phyloP scores from a whole-genome alignment of 805 yeast genomes.

The Starmera amethionina region DNA sequence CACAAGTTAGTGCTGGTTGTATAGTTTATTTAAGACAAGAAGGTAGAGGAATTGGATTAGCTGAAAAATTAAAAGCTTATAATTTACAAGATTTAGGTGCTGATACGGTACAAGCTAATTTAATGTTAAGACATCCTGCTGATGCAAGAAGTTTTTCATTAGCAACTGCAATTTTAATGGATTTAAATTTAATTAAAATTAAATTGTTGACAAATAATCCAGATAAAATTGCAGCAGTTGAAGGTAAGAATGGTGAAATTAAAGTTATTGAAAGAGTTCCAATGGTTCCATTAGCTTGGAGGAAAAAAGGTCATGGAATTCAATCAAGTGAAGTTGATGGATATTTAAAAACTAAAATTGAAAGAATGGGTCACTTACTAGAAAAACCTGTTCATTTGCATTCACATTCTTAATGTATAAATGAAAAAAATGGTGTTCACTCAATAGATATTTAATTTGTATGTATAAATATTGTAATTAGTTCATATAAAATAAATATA shows the following conservation, averaged over 20 bases:
- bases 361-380: slow-evolving; percentile 93
- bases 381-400: slow-evolving; percentile 29
- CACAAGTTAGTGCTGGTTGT: slow-evolving; percentile 79
- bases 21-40: slow-evolving; percentile 95
- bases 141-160: slow-evolving; percentile 91
- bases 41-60: slow-evolving; percentile 98
- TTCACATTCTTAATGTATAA: not conserved
- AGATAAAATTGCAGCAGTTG: slow-evolving; percentile 90
- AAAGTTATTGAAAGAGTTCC: slow-evolving; percentile 85
- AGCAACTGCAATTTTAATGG: slow-evolving; percentile 87
- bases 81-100: slow-evolving; percentile 97
- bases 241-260: slow-evolving; percentile 68
- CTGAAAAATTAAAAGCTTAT: slow-evolving; percentile 94
- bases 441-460: not conserved
- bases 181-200: slow-evolving; percentile 64
- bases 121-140: slow-evolving; percentile 90
- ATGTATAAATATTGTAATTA: too few relatives aligned
- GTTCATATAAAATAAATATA: too few relatives aligned
- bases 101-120: slow-evolving; percentile 94
- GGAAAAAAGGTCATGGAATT: slow-evolving; percentile 48
- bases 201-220: slow-evolving; percentile 89
- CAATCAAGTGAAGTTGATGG: slow-evolving; percentile 84
- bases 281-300: slow-evolving; percentile 96
- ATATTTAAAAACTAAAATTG: slow-evolving; percentile 86
- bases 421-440: too few relatives aligned